Base-by-base conservation (phyloP, 1,284 basidiomycete species). In the Tilletia caries region DNA sequence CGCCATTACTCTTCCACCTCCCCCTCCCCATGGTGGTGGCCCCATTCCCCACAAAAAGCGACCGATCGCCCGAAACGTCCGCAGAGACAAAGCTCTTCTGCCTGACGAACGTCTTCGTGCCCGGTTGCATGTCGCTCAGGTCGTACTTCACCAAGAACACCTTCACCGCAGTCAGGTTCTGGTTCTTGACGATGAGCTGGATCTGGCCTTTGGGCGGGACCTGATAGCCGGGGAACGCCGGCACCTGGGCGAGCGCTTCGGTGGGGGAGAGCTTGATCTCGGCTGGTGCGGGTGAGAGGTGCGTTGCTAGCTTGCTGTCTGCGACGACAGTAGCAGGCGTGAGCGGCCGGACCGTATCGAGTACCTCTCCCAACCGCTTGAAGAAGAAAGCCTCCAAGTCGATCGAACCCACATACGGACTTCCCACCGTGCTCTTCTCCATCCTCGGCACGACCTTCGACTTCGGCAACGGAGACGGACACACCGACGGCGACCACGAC, bases 61-160 rank as follows among this genome's bases (percentile, higher is more conserved):
- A 34, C 2, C 32, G 33, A 13, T 64, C 41, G 10, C 5, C 33
- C 6, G 62, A 20, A 34, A 37, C 62, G 20, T 50, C 48, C 20
- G 48, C 48, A 25, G 20, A 50, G 25, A 25, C 32, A 20, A 71
- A 62, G 44, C 73, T 74, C 70, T 79, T 80, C 48, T 80, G 77
- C 32, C 78, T 67, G 2, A 80, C 52, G 52, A 80, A 80, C 0
- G 77, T 80, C 69, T 79, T 79, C 44, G 73, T 74, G n/a, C 74
- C 77, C 5, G 73, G 67, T 43, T 73, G 74, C 67, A 87, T 78
- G 5, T 78, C 75, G 3, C 81, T 76, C 12, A 87, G 78, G 71
- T 87, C 86, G 72, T 87, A 87, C 0, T 86, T 85, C 2, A 87
- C 75, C 1, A 87, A 76, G 70, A 87, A 87, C 12, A 86, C 84